These are phyloP conservation scores for Rheum nobile DNA, from an alignment of 148 eudicot genomes.

Conservation along the genomic window DNA sequence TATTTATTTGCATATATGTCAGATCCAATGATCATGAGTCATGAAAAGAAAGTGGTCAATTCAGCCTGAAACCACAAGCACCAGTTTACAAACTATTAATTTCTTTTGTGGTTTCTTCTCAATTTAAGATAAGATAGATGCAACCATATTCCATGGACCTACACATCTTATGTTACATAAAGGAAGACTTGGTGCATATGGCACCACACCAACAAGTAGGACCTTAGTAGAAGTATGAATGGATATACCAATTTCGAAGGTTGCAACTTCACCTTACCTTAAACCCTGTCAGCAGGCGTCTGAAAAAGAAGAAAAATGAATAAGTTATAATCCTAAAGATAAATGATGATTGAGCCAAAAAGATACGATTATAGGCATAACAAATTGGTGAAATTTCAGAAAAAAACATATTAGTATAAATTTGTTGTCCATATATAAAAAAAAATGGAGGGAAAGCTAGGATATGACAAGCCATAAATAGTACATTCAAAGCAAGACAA, in stretches of 20 bases:
- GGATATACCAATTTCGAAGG: conserved; percentile 61
- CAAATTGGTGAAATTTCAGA: neutral
- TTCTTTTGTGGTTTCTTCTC: too few species aligned
- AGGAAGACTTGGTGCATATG: too few species aligned
- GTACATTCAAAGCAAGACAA: neutral
- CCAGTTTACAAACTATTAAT: neutral
- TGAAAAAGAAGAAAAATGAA: conserved; percentile 13
- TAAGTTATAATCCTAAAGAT: neutral
- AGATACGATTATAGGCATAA: neutral
- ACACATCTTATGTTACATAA: too few species aligned
- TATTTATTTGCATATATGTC: neutral
- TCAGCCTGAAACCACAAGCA: neutral
- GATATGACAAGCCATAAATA: neutral
- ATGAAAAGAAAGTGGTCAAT: neutral
- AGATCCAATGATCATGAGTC: neutral
- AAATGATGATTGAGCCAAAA: neutral
- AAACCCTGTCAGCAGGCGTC: conserved; percentile 90
- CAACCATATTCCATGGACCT: too few species aligned
- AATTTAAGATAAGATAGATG: too few species aligned
- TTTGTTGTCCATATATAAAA: neutral
- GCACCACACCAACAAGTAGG: too few species aligned
- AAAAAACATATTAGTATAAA: neutral
- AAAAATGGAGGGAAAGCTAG: neutral
- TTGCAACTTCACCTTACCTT: conserved; percentile 92
- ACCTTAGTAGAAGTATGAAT: conserved; percentile 1